These are phyloP conservation scores for Pelargonium nanum DNA, from an alignment of 345 rosid genomes.

Conservation along the genomic window DNA sequence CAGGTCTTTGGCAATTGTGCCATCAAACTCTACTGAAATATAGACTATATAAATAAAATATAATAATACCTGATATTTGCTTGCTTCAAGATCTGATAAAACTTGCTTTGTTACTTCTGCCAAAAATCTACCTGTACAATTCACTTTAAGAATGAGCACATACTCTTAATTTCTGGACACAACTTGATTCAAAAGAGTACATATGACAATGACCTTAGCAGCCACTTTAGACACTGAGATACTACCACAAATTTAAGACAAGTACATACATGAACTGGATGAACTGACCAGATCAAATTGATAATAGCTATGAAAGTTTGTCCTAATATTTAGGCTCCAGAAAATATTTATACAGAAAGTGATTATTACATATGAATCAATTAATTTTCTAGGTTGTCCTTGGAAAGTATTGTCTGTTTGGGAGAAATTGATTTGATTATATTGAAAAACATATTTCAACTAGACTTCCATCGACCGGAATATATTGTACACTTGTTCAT, in stretches of 20 bases:
- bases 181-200: not conserved
- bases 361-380: too few relatives aligned
- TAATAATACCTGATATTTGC: conserved; percentile 82
- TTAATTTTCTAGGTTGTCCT: too few relatives aligned
- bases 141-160: not conserved
- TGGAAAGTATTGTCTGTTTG: too few relatives aligned
- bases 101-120: conserved; percentile 93
- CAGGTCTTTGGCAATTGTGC: not conserved
- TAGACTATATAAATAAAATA: not conserved
- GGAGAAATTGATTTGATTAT: too few relatives aligned
- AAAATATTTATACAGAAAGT: too few relatives aligned
- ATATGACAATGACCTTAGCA: not conserved
- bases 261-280: not conserved
- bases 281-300: not conserved
- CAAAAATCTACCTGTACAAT: conserved; percentile 73
- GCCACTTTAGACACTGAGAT: not conserved
- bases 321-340: too few relatives aligned
- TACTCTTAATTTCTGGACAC: not conserved
- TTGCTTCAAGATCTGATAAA: conserved; percentile 78
- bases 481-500: too few relatives aligned
- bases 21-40: not conserved
- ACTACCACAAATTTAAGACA: not conserved
- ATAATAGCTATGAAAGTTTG: not conserved
- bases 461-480: too few relatives aligned
- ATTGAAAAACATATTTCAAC: too few relatives aligned